These are phyloP conservation scores for Coleophoma crateriformis DNA, from an alignment of 2,329 filamentous ascomycete species.

Conservation along the genomic window DNA sequence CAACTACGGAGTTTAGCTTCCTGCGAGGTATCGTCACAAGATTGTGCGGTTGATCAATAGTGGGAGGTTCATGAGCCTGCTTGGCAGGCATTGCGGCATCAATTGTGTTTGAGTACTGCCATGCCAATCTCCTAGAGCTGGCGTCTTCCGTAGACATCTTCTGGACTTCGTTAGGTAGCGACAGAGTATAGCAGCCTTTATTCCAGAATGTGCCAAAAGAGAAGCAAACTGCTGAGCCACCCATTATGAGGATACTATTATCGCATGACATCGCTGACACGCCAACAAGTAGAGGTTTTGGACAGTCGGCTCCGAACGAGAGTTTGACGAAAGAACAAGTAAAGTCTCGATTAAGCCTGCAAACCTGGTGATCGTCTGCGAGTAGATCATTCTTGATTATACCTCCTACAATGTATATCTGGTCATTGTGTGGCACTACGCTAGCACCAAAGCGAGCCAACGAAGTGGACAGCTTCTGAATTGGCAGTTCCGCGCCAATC, in stretches of 20 bases:
- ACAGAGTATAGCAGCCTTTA: conserved; percentile 33
- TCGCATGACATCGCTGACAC: conserved; percentile 47
- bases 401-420: conserved; percentile 37
- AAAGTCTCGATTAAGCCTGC: conserved; percentile 4
- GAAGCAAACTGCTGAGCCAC: conserved; percentile 84
- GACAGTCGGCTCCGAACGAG: conserved; percentile 16
- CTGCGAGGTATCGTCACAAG: conserved; percentile 43
- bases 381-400: conserved; percentile 36
- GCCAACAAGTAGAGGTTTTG: conserved; percentile 67
- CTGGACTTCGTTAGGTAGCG: not conserved
- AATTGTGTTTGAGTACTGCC: conserved; percentile 17
- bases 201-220: conserved; percentile 89
- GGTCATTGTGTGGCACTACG: conserved; percentile 22
- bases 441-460: conserved; percentile 37
- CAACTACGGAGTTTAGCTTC: conserved; percentile 41
- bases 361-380: conserved; percentile 45
- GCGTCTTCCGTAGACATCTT: not conserved
- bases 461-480: not conserved
- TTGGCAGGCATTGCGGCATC: conserved; percentile 1
- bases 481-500: too few relatives aligned
- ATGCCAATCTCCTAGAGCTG: conserved; percentile 3
- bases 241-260: conserved; percentile 54
- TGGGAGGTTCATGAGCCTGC: not conserved
- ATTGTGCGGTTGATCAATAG: not conserved
- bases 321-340: not conserved